Evolutionary conservation across 345 rosid species (phyloP).

Genomic region (Excoecaria agallocha): DNA sequence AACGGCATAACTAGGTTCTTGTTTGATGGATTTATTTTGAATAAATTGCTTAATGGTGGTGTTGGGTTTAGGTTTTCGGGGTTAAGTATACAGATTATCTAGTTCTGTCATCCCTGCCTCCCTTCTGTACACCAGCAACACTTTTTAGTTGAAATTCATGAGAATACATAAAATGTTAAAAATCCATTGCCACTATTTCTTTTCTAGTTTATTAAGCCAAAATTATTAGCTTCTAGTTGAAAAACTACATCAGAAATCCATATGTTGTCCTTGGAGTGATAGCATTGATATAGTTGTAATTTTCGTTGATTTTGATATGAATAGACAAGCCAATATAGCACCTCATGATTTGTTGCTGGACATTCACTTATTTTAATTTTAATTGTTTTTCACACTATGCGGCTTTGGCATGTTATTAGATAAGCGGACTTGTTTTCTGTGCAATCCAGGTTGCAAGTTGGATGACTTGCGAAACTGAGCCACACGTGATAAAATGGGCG

Average conservation of each 20-base stretch:
- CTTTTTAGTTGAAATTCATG: background rate
- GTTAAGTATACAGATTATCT: background rate
- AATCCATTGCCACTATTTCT: background rate
- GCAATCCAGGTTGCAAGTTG: slow-evolving; percentile 68
- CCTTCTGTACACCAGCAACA: background rate
- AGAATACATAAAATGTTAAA: background rate
- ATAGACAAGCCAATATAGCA: background rate
- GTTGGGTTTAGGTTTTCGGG: background rate
- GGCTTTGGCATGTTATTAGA: background rate
- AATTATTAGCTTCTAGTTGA: background rate
- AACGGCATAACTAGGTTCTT: background rate
- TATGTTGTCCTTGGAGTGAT: background rate
- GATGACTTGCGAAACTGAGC: slow-evolving; percentile 68
- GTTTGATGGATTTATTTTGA: background rate
- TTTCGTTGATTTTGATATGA: background rate
- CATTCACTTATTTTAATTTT: background rate
- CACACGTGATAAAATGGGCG: slow-evolving; percentile 89
- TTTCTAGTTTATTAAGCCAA: background rate
- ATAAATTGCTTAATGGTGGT: background rate
- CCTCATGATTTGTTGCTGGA: background rate
- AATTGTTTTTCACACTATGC: background rate
- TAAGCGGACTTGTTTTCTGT: background rate
- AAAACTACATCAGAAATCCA: background rate
- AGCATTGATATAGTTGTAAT: background rate
- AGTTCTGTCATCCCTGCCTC: background rate